Conservation (phyloP, 2,329 filamentous ascomycete species). For the Stylonectria norvegica region DNA sequence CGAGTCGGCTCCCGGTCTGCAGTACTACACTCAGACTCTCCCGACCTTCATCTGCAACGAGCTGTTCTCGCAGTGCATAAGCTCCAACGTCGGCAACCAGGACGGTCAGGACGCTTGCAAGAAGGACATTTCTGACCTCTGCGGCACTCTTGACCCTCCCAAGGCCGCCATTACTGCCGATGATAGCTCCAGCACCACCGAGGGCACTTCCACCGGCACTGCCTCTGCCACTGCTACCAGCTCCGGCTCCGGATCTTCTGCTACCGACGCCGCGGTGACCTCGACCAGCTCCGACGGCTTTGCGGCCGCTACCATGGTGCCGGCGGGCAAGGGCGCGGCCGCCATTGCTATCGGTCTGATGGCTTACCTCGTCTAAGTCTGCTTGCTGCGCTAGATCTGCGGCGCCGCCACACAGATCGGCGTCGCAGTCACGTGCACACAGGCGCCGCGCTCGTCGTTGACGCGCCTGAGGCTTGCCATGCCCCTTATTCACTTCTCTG, state of each 20-base stretch:
- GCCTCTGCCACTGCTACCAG: constrained; percentile 23
- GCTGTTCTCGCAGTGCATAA: constrained; percentile 48
- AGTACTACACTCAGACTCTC: constrained; percentile 53
- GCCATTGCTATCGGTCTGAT: constrained; percentile 51
- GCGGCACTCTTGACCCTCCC: constrained; percentile 38
- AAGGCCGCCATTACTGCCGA: constrained; percentile 29
- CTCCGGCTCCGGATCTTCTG: constrained; percentile 29
- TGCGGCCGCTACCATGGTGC: constrained; percentile 42
- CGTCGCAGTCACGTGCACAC: constrained; percentile 15
- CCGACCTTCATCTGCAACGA: constrained; percentile 50
- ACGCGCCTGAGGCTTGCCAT: constrained; percentile 9
- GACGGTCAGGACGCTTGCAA: constrained; percentile 47
- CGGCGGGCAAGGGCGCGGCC: constrained; percentile 41
- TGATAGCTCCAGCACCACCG: constrained; percentile 27
- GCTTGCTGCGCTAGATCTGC: constrained; percentile 16
- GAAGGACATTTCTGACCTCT: constrained; percentile 44
- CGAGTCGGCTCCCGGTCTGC: constrained; percentile 47
- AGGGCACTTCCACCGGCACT: constrained; percentile 17
- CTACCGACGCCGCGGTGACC: constrained; percentile 28
- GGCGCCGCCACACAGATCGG: constrained; percentile 18
- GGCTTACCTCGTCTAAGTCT: constrained; percentile 47
- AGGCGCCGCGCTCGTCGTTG: constrained; percentile 10
- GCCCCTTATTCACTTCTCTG: constrained; percentile 30
- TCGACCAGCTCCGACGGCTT: constrained; percentile 32
- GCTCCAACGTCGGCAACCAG: constrained; percentile 38